Evolutionary conservation across 1,284 basidiomycete species (phyloP).

Genomic region (Blastosporella zonata): DNA sequence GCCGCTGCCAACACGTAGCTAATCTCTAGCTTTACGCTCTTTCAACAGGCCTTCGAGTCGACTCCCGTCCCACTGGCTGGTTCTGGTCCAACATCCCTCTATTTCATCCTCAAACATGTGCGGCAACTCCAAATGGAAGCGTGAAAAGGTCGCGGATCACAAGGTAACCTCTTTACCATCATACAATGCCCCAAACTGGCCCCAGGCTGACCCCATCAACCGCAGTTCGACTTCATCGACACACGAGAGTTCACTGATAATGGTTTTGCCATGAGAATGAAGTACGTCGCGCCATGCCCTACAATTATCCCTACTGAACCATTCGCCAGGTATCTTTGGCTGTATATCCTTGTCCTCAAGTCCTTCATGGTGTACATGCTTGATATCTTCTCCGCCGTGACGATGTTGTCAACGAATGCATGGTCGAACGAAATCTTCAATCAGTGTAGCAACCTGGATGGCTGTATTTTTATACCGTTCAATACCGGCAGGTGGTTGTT

Average conservation of each 20-base stretch:
- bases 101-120: slow-evolving; percentile 44
- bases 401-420: slow-evolving; percentile 88
- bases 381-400: slow-evolving; percentile 97
- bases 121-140: slow-evolving; percentile 85
- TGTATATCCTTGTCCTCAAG: slow-evolving; percentile 91
- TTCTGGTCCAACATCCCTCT: slow-evolving; percentile 32
- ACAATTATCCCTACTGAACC: slow-evolving; percentile 3
- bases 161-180: slow-evolving; percentile 56
- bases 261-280: slow-evolving; percentile 81
- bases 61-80: slow-evolving; percentile 66
- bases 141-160: slow-evolving; percentile 96
- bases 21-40: slow-evolving; percentile 28
- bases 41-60: slow-evolving; percentile 29
- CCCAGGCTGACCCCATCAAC: slow-evolving; percentile 2
- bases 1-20: slow-evolving; percentile 19
- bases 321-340: slow-evolving; percentile 75
- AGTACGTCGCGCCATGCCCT: slow-evolving; percentile 47
- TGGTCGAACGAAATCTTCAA: slow-evolving; percentile 92
- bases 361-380: slow-evolving; percentile 94
- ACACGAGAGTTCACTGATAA: slow-evolving; percentile 89
- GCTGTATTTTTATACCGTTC: slow-evolving; percentile 88
- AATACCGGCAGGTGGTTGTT: slow-evolving; percentile 93
- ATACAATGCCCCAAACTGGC: slow-evolving; percentile 19
- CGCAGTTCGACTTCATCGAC: slow-evolving; percentile 95
- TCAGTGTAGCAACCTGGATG: slow-evolving; percentile 57